phyloP scores from a whole-genome alignment of 116 monocot species.

The Dioscorea cayenensis region DNA sequence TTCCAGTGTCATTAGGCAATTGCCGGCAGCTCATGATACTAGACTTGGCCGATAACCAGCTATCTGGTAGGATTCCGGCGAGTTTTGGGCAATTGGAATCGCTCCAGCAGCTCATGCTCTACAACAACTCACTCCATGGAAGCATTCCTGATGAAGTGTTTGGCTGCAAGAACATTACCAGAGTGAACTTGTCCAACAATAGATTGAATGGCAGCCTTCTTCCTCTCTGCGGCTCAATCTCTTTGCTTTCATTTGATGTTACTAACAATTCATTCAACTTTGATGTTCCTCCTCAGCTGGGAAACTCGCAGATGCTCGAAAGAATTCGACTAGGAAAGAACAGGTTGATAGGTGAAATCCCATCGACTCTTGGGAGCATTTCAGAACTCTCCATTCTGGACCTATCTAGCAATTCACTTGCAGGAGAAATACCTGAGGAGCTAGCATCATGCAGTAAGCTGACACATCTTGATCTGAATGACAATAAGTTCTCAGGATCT shows the following conservation, averaged over 20 bases:
- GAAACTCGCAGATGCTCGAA: conserved; percentile 53
- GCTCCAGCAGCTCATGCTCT: conserved; percentile 84
- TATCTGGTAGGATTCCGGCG: conserved; percentile 51
- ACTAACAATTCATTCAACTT: conserved; percentile 71
- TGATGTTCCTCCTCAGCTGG: conserved; percentile 52
- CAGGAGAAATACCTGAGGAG: conserved; percentile 59
- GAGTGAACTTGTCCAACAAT: conserved; percentile 89
- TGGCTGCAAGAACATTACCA: conserved; percentile 65
- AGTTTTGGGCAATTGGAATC: conserved; percentile 49
- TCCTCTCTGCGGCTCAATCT: conserved; percentile 51
- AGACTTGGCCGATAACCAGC: conserved; percentile 78
- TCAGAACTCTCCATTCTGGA: conserved; percentile 54
- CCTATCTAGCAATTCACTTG: conserved; percentile 53
- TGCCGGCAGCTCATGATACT: conserved; percentile 50
- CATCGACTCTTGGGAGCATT: conserved; percentile 41
- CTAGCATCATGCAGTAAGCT: conserved; percentile 52
- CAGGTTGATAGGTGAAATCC: conserved; percentile 45
- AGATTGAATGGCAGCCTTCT: conserved; percentile 63
- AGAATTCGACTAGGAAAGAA: conserved; percentile 80
- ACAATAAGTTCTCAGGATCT: conserved; percentile 40
- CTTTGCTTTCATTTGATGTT: conserved; percentile 72
- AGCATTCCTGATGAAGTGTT: conserved; percentile 60
- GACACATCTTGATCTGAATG: conserved; percentile 51
- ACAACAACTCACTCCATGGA: conserved; percentile 83
- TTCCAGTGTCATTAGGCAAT: conserved; percentile 59